Evolutionary conservation across 352 stramenopile species (phyloP), one percentile per base, ranked within the genome.

Genomic region (Phytophthora nicotianae): DNA sequence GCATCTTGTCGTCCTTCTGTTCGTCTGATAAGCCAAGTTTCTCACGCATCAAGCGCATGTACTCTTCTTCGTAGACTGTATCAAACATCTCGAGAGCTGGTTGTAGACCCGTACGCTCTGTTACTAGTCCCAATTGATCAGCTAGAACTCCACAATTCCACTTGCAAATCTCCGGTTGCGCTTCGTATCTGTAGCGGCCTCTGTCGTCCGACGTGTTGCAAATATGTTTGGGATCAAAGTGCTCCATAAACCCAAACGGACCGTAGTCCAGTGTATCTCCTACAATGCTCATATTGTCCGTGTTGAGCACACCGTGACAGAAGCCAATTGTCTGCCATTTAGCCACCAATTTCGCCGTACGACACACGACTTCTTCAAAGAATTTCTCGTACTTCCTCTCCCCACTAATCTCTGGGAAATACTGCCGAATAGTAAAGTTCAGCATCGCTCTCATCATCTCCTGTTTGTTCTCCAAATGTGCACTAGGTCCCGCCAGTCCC

Each of bases 261-360:
- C 90, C 91, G 63, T 98, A 97, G 70, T 97, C 91, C 37, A 98
- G 88, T 16, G 92, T 98, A 59, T 96, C 85, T 4, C 92, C 92
- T 16, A 94, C 57, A 53, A 98, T 86, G 50, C 84, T 95, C 82
- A 96, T 91, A 72, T 98, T 98, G 71, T 98, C 92, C 29, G 91
- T 97, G 66, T 98, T 98, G 37, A 98, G 71, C 20, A 97, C 90
- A 10, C 91, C 92, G 55, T 98, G 92, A 59, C 90, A 96, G 65
- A 97, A 97, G 1, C 90, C 89, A n/a, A 96, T 65, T 9, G 73
- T 68, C 67, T 91, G 85, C 83, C 85, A 95, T 51, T 92, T 88
- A 16, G 89, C 86, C 23, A 95, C 89, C 23, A 98, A 54, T 11
- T 64, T 73, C 17, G 89, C 89, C n/a, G 90, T 97, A 19, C 88